phyloP scores from a whole-genome alignment of 371 early-diverging fungal genomes.

The Funneliformis caledonium region DNA sequence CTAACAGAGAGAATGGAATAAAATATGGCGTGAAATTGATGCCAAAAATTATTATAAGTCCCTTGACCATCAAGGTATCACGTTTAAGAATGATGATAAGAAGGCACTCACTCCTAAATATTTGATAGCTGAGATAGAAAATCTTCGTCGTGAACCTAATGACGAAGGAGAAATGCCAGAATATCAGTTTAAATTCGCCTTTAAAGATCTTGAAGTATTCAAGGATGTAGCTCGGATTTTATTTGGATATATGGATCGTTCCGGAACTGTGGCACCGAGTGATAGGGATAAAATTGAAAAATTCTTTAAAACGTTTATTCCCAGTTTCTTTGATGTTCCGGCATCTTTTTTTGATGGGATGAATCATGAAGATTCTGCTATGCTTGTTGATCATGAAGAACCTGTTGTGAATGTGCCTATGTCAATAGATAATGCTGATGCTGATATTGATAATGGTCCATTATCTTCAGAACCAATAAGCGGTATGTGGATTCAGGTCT shows the following conservation, averaged over 20 bases:
- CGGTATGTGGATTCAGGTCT: conserved; percentile 40
- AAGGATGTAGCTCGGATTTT: conserved; percentile 68
- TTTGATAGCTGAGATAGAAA: conserved; percentile 85
- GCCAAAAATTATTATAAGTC: conserved; percentile 96
- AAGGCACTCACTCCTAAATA: conserved; percentile 79
- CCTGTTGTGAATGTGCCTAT: background rate
- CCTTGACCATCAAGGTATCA: conserved; percentile 92
- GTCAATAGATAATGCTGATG: conserved; percentile 52
- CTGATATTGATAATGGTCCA: conserved; percentile 52
- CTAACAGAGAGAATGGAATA: conserved; percentile 85
- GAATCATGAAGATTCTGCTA: conserved; percentile 50
- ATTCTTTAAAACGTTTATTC: conserved; percentile 78
- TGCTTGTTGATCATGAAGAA: conserved; percentile 43
- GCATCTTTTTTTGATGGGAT: conserved; percentile 42
- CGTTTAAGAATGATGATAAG: conserved; percentile 89
- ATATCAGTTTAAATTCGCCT: conserved; percentile 68
- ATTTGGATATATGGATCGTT: conserved; percentile 57
- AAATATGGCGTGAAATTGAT: conserved; percentile 95
- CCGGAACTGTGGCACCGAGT: conserved; percentile 58
- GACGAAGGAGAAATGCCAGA: conserved; percentile 47
- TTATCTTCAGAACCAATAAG: conserved; percentile 46
- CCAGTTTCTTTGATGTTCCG: conserved; percentile 72
- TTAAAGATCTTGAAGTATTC: conserved; percentile 66
- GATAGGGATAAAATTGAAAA: conserved; percentile 75
- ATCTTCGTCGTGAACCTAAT: conserved; percentile 61